Percentiles rank a stretch among this genome's conserved stretches.
Evolutionary conservation across 306 rosid genomes (phyloP).

Genomic region (Datisca glomerata): DNA sequence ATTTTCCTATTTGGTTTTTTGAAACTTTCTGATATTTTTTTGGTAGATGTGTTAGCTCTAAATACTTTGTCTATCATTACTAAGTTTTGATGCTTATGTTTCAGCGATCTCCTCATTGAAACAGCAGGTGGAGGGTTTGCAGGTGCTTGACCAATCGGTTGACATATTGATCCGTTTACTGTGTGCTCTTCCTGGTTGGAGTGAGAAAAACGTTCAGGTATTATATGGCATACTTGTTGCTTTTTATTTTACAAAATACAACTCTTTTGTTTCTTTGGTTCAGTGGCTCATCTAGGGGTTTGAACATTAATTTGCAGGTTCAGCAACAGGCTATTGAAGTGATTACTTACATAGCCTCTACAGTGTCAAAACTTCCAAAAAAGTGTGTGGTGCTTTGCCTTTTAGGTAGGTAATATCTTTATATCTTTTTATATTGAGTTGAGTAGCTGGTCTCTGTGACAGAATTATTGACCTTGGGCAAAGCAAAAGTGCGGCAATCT

Average conservation of each 20-base stretch:
- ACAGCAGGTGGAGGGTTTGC: constrained; percentile 73
- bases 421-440: background rate
- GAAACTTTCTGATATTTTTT: too few relatives aligned
- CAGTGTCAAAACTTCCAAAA: constrained; percentile 71
- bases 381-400: constrained; percentile 92
- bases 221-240: constrained; percentile 3
- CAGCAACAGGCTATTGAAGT: constrained; percentile 96
- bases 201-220: constrained; percentile 99
- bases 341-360: constrained; percentile 56
- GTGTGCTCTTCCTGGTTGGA: constrained; percentile 92
- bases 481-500: background rate
- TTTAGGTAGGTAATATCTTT: constrained; percentile 44
- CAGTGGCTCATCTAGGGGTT: constrained; percentile 5
- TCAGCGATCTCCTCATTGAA: constrained; percentile 83
- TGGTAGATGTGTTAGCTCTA: too few relatives aligned
- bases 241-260: constrained; percentile 1
- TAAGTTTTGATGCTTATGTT: background rate
- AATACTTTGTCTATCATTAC: background rate
- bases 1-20: too few relatives aligned
- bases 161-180: constrained; percentile 79
- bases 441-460: constrained; percentile 1
- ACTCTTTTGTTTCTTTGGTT: background rate
- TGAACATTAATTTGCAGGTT: constrained; percentile 47
- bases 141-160: constrained; percentile 47
- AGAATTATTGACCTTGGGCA: background rate